Percentiles rank a stretch among this genome's conserved stretches.
phyloP scores from a whole-genome alignment of 2,329 filamentous ascomycete species.

The Fusarium tuaranense region DNA sequence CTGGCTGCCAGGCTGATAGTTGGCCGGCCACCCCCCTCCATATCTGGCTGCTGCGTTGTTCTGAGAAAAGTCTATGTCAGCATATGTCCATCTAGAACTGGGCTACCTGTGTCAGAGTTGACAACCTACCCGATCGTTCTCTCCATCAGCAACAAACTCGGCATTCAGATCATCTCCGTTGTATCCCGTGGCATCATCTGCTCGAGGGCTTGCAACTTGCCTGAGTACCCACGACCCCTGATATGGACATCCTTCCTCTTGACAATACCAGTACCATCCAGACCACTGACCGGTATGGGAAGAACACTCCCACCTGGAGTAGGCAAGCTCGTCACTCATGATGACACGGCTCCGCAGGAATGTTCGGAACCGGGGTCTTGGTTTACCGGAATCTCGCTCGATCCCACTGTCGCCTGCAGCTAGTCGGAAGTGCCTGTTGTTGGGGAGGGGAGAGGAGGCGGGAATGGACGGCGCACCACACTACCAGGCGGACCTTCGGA shows the following conservation, averaged over 20 bases:
- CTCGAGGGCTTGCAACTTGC: neutral
- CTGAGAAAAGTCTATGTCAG: constrained; percentile 2
- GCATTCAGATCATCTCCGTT: neutral
- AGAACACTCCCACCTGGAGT: neutral
- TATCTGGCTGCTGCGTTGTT: neutral
- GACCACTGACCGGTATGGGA: neutral
- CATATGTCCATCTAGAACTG: neutral
- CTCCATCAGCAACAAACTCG: neutral
- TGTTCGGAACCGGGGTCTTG: neutral
- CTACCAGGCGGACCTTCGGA: neutral
- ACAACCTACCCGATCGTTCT: neutral
- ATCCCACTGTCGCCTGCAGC: neutral
- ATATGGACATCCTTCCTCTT: too few species aligned
- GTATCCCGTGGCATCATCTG: neutral
- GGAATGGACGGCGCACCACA: neutral
- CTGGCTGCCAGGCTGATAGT: neutral
- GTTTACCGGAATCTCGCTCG: neutral
- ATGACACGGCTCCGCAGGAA: neutral
- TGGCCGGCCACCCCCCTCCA: neutral
- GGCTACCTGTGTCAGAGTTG: neutral
- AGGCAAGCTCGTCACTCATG: neutral
- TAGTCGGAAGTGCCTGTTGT: neutral
- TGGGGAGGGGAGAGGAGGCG: neutral
- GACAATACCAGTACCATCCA: neutral
- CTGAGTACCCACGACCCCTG: too few species aligned